A percentile compares a stretch with the other conserved stretches of the same genome.
These are phyloP conservation scores for Micractinium sp. DNA, from an alignment of 139 green algal genomes.

Conservation along the genomic window DNA sequence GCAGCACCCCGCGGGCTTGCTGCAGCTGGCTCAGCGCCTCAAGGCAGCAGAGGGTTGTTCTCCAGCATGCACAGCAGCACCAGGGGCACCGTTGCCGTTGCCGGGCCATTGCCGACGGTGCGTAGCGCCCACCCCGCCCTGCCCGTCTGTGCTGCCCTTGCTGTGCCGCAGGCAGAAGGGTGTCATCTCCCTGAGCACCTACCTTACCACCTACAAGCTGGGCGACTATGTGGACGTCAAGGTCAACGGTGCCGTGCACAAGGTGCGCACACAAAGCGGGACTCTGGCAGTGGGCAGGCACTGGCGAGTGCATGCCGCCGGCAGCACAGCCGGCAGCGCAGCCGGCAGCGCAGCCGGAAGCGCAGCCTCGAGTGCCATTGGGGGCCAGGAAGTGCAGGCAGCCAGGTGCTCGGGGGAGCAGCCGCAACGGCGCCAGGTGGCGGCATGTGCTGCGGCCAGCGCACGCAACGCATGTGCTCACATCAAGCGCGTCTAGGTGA, in stretches of 20 bases:
- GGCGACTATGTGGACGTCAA: conserved; percentile 99
- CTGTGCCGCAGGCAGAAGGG: conserved; percentile 67
- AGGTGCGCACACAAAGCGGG: conserved; percentile 59
- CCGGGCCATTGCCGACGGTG: background rate
- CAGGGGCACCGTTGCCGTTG: background rate
- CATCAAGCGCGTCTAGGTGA: background rate
- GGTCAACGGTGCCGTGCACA: conserved; percentile 95
- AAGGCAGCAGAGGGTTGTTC: background rate
- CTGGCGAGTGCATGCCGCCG: too few relatives aligned
- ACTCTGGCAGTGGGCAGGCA: background rate
- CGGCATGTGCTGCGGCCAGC: background rate
- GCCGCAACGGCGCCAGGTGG: background rate
- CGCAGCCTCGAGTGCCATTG: too few relatives aligned
- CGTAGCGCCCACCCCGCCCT: background rate
- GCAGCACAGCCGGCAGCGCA: too few relatives aligned
- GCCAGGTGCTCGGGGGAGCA: background rate
- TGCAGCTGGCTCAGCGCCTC: background rate
- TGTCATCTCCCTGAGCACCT: conserved; percentile 89
- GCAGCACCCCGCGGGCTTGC: too few relatives aligned
- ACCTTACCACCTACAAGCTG: conserved; percentile 96
- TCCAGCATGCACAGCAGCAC: background rate
- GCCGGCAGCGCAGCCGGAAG: too few relatives aligned
- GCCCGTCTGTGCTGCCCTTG: background rate
- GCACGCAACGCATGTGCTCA: background rate
- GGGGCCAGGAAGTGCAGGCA: background rate